Evolutionary conservation across 768 basidiomycete species (phyloP).

Genomic region (Suillus occidentalis): DNA sequence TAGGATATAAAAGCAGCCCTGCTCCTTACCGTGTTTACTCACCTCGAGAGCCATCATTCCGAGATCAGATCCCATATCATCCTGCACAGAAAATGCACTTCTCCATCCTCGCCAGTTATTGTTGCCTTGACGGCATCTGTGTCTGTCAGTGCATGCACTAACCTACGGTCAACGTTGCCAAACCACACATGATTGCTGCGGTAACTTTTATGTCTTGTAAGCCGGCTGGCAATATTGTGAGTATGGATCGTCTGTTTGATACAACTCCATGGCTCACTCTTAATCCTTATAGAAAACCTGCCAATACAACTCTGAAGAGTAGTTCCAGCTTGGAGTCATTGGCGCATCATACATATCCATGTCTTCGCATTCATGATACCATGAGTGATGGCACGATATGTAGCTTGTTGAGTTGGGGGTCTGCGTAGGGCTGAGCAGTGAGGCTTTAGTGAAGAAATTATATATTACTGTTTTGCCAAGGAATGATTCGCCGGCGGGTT

Average conservation of each 20-base stretch:
- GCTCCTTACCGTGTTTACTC: neutral
- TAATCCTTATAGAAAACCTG: neutral
- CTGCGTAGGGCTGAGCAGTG: neutral
- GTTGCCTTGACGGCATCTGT: neutral
- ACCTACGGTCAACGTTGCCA: fast-evolving
- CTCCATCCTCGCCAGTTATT: neutral
- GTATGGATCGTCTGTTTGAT: neutral
- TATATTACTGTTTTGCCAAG: neutral
- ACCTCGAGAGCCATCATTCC: neutral
- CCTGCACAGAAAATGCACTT: neutral
- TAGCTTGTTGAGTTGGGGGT: neutral
- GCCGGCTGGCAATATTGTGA: neutral
- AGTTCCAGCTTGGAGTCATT: neutral
- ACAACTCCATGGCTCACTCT: neutral
- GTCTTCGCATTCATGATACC: neutral
- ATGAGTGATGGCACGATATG: neutral
- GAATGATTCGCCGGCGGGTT: neutral
- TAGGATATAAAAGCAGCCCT: neutral
- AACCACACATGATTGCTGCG: neutral
- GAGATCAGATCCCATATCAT: neutral
- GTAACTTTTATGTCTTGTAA: neutral
- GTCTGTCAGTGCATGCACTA: neutral
- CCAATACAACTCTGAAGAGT: neutral
- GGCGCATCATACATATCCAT: neutral
- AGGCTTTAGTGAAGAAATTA: neutral